Percentiles rank a stretch among this genome's conserved stretches.
Conservation (phyloP, 257 asterid species). For the Prunella vulgaris region DNA sequence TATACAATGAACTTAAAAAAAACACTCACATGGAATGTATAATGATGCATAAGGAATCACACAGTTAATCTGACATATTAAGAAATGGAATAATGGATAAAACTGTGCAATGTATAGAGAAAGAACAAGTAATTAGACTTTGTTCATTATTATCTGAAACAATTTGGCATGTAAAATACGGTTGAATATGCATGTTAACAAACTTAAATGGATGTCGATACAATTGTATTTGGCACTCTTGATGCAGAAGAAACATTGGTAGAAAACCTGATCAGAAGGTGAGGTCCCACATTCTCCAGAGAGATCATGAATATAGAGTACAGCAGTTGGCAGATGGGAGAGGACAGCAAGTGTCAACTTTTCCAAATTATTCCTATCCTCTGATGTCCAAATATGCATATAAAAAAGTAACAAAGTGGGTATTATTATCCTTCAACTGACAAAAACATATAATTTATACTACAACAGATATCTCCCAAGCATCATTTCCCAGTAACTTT, state of each 20-base stretch:
- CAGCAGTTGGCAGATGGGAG: conserved; percentile 94
- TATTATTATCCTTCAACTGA: background rate
- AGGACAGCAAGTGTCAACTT: conserved; percentile 96
- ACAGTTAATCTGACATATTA: background rate
- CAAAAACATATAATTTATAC: background rate
- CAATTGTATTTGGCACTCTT: background rate
- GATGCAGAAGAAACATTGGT: conserved; percentile 6
- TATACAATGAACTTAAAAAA: background rate
- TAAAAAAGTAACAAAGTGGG: background rate
- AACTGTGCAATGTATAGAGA: background rate
- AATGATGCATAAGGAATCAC: background rate
- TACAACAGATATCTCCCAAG: background rate
- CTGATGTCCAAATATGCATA: conserved; percentile 41
- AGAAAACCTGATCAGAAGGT: conserved; percentile 88
- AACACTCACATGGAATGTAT: background rate
- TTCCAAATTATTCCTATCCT: conserved; percentile 92
- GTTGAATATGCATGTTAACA: background rate
- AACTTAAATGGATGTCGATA: background rate
- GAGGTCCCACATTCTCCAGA: conserved; percentile 95
- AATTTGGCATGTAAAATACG: conserved; percentile 4
- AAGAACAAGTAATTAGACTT: background rate
- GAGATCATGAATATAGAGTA: conserved; percentile 91
- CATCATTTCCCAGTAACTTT: background rate
- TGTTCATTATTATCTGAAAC: background rate
- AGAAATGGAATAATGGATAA: background rate